Percentiles rank a stretch among this genome's conserved stretches.
Evolutionary conservation across 225 moss, liverwort and hornwort species (phyloP).

Genomic region (Physcomitrium patens): DNA sequence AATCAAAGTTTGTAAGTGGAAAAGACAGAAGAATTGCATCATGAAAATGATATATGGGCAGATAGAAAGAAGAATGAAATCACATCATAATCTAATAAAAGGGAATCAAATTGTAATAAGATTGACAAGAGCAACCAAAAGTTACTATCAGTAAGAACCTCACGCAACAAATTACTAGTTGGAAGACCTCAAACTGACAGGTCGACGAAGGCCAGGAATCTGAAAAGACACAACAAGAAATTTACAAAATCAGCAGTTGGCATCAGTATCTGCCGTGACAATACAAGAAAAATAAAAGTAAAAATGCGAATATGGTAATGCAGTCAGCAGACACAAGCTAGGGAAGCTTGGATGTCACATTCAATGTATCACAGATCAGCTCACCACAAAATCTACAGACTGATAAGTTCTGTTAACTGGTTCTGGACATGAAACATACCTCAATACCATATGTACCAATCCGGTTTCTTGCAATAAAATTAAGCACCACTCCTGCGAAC

Average conservation of each 20-base stretch:
- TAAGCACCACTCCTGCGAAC: conserved; percentile 77
- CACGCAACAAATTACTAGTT: conserved; percentile 31
- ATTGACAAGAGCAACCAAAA: conserved; percentile 28
- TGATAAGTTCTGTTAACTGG: background rate
- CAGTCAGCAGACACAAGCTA: background rate
- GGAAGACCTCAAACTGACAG: conserved; percentile 56
- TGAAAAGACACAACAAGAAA: conserved; percentile 37
- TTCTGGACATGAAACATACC: conserved; percentile 51
- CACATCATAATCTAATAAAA: conserved; percentile 18
- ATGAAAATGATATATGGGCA: conserved; percentile 20
- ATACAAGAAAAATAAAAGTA: background rate
- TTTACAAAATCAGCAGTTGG: conserved; percentile 24
- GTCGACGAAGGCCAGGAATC: conserved; percentile 85
- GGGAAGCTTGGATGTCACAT: background rate
- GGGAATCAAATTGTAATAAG: conserved; percentile 7
- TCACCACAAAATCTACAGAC: conserved; percentile 4
- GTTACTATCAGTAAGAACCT: conserved; percentile 9
- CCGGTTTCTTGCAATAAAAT: conserved; percentile 90
- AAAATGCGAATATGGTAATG: background rate
- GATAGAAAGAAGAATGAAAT: conserved; percentile 30
- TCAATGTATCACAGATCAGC: conserved; percentile 13
- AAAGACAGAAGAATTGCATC: conserved; percentile 25
- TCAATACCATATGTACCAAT: conserved; percentile 89
- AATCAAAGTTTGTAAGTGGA: conserved; percentile 35
- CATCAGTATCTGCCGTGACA: background rate